Base-by-base conservation (phyloP, 2,329 filamentous ascomycete genomes). In the Penicillium fuscoglaucum region DNA sequence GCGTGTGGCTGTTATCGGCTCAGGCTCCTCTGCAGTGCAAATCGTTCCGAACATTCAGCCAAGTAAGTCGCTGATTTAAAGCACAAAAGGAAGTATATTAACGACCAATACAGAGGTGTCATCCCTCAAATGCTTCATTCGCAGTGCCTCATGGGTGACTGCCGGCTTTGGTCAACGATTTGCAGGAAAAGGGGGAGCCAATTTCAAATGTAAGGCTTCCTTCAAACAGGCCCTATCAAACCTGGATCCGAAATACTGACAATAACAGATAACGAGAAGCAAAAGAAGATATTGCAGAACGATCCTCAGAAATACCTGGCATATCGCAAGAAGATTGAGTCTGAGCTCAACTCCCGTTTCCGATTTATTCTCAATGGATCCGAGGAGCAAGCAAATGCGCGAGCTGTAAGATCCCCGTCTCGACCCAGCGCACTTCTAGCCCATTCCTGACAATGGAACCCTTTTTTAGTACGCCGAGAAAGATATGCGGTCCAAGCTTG, bases 371-470 rank as follows among this genome's bases (percentile, higher is more conserved):
- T 60, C 1, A 82, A 80, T 64, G 79, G 78, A n/a, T 78, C 74
- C 7, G 57, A 74, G 51, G 79, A 80, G 70, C 78, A 79, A 1
- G 68, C 70, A 52, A 68, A 73, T 28, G 79, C 80, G 3, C 59
- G 52, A 51, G 61, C 57, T 28, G 62, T 68, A n/a, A 58, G 59
- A 54, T 17, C 39, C 19, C n/a, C 6, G 7, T 7, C 35, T 17
- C 6, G n/a, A 21, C 9, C 35, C 4, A 40, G 9, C 31, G 21
- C 17, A 51, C 35, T 15, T 15, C 24, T 21, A 10, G 6, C 2
- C 7, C 2, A 13, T 28, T 19, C 7, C 48, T 51, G 24, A 51
- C 48, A 51, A 10, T 9, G 4, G 1, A 17, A 3, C 12, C 3
- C 4, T 3, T 15, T 21, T 46, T 8, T 29, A 64, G 43, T 57